Evolutionary conservation across 1,284 basidiomycete species (phyloP).

Genomic region (Lentinula novae-zelandiae): DNA sequence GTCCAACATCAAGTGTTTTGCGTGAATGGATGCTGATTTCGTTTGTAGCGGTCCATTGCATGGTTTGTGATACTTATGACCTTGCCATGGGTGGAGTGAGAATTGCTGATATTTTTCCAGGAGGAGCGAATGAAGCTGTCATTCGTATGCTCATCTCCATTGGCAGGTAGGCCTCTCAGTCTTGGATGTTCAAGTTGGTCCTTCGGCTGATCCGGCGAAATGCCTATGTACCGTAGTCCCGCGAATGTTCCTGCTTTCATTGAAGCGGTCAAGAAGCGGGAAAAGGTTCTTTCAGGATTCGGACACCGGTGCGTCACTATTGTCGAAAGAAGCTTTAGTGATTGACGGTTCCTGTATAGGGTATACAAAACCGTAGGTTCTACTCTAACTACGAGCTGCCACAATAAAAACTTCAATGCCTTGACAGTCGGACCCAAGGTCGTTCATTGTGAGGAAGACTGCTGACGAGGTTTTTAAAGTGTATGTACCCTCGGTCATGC

Average conservation of each 20-base stretch:
- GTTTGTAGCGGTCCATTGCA: constrained; percentile 71
- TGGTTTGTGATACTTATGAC: constrained; percentile 32
- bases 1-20: constrained; percentile 24
- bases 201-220: background rate
- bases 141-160: constrained; percentile 88
- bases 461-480: constrained; percentile 86
- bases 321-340: background rate
- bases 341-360: constrained; percentile 26
- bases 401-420: background rate
- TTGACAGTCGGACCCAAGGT: constrained; percentile 76
- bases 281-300: constrained; percentile 84
- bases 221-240: constrained; percentile 40
- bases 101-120: constrained; percentile 26
- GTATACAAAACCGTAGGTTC: constrained; percentile 75
- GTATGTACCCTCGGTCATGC: constrained; percentile 34
- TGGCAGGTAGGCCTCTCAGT: constrained; percentile 53
- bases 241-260: constrained; percentile 83
- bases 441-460: constrained; percentile 82
- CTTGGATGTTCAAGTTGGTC: background rate
- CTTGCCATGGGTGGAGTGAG: background rate
- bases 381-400: background rate
- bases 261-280: constrained; percentile 79
- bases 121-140: constrained; percentile 85
- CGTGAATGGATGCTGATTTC: background rate
- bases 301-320: constrained; percentile 63